Base-by-base conservation (phyloP, 306 rosid genomes). In the Quercus rubra region DNA sequence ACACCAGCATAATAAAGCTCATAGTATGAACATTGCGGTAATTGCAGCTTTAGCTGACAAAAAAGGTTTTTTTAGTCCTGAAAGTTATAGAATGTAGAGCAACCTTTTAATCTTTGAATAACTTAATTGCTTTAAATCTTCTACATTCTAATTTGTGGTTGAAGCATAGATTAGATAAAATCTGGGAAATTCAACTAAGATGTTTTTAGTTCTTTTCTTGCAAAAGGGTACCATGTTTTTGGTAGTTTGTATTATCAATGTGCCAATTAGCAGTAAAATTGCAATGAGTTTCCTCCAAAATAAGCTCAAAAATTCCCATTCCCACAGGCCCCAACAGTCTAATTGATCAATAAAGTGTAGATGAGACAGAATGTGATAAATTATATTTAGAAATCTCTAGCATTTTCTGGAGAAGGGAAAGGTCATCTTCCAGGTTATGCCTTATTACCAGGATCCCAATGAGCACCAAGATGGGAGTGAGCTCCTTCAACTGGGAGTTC, bases 391-490 rank as follows among this genome's bases (percentile, higher is more conserved):
- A 49, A 49, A 12, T 49, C 46, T 41, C 46, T 41, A 8, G 46
- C 46, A 0, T 8, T 41, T 8, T 41, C 3, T 41, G 3, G 46
- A 41, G 46, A 41, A 41, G 46, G 1, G 5, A 49, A 12, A 49
- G 11, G 54, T 49, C 54, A 49, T 49, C 17, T 12, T 49, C 3
- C 4, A 49, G 54, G 17, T 49, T 49, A 49, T 49, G 54, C 17
- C 17, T 49, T 49, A 49, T 49, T 49, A 49, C 54, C 54, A 49
- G 54, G 54, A 49, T 49, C 54, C 54, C 82, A 18, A 78, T 55
- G 12, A 64, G 35, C 17, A 73, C 79, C 41, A 77, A 46, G 66
- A 11, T 27, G 11, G 82, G 82, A 57, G 82, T 58, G n/a, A 68
- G 55, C 66, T 35, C 70, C 73, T 72, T 27, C 18, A 64, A 67